Percentiles rank a stretch among this genome's conserved stretches.
Evolutionary conservation across 2,329 filamentous ascomycete species (phyloP).

Genomic region (Torrubiella hemipterigena): DNA sequence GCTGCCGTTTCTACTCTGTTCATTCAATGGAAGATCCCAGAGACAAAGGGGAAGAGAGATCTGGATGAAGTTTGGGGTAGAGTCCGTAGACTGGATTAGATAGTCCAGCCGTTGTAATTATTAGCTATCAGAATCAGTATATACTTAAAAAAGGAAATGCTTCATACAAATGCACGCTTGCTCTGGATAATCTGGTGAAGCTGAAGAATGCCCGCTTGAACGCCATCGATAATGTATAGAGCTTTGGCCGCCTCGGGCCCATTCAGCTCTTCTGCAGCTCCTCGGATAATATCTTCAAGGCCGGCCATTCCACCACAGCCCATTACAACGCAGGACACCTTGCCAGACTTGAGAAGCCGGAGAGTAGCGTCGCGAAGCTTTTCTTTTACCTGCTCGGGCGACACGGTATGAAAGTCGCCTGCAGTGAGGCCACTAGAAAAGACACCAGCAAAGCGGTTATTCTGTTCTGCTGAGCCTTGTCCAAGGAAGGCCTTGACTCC

Average conservation of each 20-base stretch:
- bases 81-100: slow-evolving; percentile 38
- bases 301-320: slow-evolving; percentile 90
- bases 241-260: slow-evolving; percentile 42
- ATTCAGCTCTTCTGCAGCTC: slow-evolving; percentile 52
- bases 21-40: slow-evolving; percentile 64
- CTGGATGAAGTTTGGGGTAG: slow-evolving; percentile 88
- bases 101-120: neutral
- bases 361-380: slow-evolving; percentile 61
- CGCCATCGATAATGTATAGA: slow-evolving; percentile 68
- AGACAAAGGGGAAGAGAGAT: slow-evolving; percentile 76
- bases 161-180: slow-evolving; percentile 22
- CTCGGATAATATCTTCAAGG: slow-evolving; percentile 63
- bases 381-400: slow-evolving; percentile 48
- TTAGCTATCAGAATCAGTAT: neutral
- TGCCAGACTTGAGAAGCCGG: slow-evolving; percentile 43
- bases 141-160: neutral
- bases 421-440: slow-evolving; percentile 73
- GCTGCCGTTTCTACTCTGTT: slow-evolving; percentile 60
- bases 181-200: slow-evolving; percentile 42
- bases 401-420: slow-evolving; percentile 62
- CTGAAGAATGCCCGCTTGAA: slow-evolving; percentile 55
- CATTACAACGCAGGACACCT: slow-evolving; percentile 61
- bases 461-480: slow-evolving; percentile 18
- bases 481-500: slow-evolving; percentile 58
- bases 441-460: slow-evolving; percentile 60